Evolutionary conservation across 108 stramenopile genomes (phyloP), one percentile per base, ranked within the genome.

Genomic region (Skeletonema costatum): DNA sequence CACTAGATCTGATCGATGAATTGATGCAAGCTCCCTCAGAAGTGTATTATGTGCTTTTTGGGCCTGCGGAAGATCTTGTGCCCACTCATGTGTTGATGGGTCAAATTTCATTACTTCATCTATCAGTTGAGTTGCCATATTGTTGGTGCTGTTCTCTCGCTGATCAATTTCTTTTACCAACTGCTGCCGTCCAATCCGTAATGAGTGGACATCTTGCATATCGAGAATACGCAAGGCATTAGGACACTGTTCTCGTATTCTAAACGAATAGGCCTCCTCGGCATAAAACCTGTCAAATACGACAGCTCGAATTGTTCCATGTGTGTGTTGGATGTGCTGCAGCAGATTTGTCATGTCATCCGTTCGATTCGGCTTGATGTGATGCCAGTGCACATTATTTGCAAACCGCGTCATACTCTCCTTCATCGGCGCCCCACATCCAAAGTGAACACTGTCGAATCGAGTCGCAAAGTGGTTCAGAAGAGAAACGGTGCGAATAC

Each of bases 201-300:
- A 70, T 36, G 87, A 79, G 82, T 96, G 94, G 73, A 93, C 76
- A 75, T 96, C 94, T 76, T 96, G 94, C 87, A 92, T 96, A 70
- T 96, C 94, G 51, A 96, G 62, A 30, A 96, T 78, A 32, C 86
- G 75, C 16, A 89, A 38, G 1, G 85, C 77, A n/a, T 84, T 30
- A 2, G 53, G 53, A 70, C 72, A 66, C 29, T 32, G 7, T 36
- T 88, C 64, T 14, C 71, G 75, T 61, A 94, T 76, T 8, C 71
- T 73, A 80, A 87, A 88, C 3, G 93, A 94, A 79, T 76, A 92
- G 9, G 81, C 80, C 67, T 94, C 93, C 70, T 94, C 93, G 35
- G 88, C 70, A 48, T 89, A 89, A 58, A 89, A 94, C 25, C 89
- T 78, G 80, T 94, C 93, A 72, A 92, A 94, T 3, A 94, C 64